Percentiles rank a stretch among this genome's conserved stretches.
phyloP scores from a whole-genome alignment of 345 rosid genomes.

The Toxicodendron radicans region DNA sequence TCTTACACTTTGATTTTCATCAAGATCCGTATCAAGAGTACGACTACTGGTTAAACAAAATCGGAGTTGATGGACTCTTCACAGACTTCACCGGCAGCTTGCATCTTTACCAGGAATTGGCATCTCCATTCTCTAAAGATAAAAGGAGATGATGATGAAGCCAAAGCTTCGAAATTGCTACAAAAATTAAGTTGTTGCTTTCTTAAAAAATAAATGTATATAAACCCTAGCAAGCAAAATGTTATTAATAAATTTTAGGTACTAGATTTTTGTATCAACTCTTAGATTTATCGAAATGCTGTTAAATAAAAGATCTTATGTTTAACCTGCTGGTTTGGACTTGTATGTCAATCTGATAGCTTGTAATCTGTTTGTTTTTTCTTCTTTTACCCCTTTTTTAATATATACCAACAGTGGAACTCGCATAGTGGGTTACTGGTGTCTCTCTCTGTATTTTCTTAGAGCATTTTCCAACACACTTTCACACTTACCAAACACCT shows the following conservation, averaged over 20 bases:
- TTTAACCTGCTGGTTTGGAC: no score
- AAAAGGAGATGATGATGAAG: slow-evolving; percentile 4
- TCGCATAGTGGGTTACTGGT: no score
- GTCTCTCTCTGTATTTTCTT: no score
- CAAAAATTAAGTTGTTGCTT: slow-evolving; percentile 45
- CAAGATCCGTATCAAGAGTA: slow-evolving; percentile 78
- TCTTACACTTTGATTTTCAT: slow-evolving; percentile 59
- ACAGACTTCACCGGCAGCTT: slow-evolving; percentile 94
- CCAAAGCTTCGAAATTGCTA: slow-evolving; percentile 37
- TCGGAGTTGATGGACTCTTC: slow-evolving; percentile 85
- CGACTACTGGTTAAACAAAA: slow-evolving; percentile 72
- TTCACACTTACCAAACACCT: no score
- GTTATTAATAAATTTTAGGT: no score
- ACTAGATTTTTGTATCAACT: neutral
- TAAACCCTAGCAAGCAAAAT: neutral
- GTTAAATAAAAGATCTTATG: neutral
- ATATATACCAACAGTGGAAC: no score
- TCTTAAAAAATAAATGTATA: slow-evolving; percentile 4
- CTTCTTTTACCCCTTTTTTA: no score
- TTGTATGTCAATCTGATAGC: no score
- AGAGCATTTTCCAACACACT: no score
- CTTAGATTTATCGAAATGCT: neutral
- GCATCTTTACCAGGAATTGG: slow-evolving; percentile 60
- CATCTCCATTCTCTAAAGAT: slow-evolving; percentile 39
- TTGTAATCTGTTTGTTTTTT: no score